Percentiles rank a stretch among this genome's conserved stretches.
Evolutionary conservation across 2,329 filamentous ascomycete species (phyloP).

Genomic region (Colletotrichum cordylinicola): DNA sequence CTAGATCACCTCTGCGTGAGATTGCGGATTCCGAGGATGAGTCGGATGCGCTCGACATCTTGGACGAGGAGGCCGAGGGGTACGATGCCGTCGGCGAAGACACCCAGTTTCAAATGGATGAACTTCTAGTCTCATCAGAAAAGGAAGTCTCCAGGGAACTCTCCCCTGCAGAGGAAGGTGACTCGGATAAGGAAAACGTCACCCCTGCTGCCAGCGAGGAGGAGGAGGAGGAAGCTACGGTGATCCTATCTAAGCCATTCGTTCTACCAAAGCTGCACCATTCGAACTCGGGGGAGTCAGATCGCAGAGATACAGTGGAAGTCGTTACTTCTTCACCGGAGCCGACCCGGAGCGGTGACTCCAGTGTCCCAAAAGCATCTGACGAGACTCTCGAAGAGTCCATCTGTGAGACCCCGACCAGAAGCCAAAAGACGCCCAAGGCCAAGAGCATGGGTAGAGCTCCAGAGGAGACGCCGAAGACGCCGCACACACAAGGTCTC

Average conservation of each 20-base stretch:
- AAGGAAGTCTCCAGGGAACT: not conserved
- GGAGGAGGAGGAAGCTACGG: constrained; percentile 11
- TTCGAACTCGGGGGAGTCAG: not conserved
- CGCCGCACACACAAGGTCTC: constrained; percentile 37
- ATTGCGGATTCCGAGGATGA: constrained; percentile 60
- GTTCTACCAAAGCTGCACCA: not conserved
- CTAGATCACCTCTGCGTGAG: constrained; percentile 31
- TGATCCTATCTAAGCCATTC: constrained; percentile 8
- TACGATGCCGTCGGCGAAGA: constrained; percentile 22
- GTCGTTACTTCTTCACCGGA: constrained; percentile 15
- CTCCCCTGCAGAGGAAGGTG: constrained; percentile 5
- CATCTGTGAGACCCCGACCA: constrained; percentile 6
- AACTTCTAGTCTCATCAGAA: constrained; percentile 19
- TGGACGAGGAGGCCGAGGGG: constrained; percentile 22
- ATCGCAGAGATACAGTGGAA: constrained; percentile 18
- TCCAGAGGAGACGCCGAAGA: constrained; percentile 26
- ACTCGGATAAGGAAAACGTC: constrained; percentile 22
- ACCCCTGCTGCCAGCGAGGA: constrained; percentile 1
- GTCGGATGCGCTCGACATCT: constrained; percentile 16
- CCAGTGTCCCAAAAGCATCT: not conserved
- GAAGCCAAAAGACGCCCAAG: not conserved
- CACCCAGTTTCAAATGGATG: constrained; percentile 19
- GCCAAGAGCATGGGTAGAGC: not conserved
- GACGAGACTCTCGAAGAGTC: not conserved
- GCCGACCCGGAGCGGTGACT: not conserved